These are phyloP conservation scores for Chalciporus pseudorubinellus DNA, from an alignment of 768 basidiomycete species.

Conservation along the genomic window DNA sequence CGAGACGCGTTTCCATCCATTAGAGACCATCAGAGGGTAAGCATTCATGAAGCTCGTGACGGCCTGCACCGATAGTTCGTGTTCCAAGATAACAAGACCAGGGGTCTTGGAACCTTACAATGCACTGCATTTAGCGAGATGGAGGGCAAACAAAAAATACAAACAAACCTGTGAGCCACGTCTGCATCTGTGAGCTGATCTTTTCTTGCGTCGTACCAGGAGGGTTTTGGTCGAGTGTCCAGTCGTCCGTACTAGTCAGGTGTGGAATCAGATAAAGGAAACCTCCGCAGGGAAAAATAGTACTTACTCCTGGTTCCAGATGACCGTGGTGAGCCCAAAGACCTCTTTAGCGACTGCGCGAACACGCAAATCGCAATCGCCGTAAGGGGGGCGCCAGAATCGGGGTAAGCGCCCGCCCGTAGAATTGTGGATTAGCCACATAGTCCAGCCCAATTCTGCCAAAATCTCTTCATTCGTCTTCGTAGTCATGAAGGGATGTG, in stretches of 20 bases:
- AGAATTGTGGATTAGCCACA: slow-evolving; percentile 74
- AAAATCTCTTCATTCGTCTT: slow-evolving; percentile 66
- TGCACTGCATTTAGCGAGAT: neutral
- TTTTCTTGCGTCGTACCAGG: slow-evolving; percentile 43
- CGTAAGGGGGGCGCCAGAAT: slow-evolving; percentile 90
- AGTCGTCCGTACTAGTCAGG: slow-evolving; percentile 67
- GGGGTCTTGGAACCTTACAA: slow-evolving; percentile 61
- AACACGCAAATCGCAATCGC: slow-evolving; percentile 82
- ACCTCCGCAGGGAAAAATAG: neutral
- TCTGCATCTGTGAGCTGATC: slow-evolving; percentile 49
- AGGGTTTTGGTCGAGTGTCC: slow-evolving; percentile 50
- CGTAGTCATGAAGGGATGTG: slow-evolving; percentile 80
- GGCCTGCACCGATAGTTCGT: slow-evolving; percentile 64
- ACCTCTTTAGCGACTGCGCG: slow-evolving; percentile 82
- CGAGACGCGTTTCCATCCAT: slow-evolving; percentile 70
- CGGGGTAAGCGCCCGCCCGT: slow-evolving; percentile 72
- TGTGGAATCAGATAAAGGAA: neutral
- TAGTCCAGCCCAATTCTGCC: slow-evolving; percentile 76
- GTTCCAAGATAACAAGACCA: slow-evolving; percentile 82
- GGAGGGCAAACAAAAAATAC: neutral
- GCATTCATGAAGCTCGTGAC: slow-evolving; percentile 66
- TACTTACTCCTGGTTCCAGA: slow-evolving; percentile 88
- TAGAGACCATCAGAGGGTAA: slow-evolving; percentile 59
- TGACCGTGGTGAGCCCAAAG: slow-evolving; percentile 78
- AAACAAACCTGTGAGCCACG: slow-evolving; percentile 54